Evolutionary conservation across 176 grass and related monocot genomes (phyloP).

Genomic region (Eragrostis nindensis): DNA sequence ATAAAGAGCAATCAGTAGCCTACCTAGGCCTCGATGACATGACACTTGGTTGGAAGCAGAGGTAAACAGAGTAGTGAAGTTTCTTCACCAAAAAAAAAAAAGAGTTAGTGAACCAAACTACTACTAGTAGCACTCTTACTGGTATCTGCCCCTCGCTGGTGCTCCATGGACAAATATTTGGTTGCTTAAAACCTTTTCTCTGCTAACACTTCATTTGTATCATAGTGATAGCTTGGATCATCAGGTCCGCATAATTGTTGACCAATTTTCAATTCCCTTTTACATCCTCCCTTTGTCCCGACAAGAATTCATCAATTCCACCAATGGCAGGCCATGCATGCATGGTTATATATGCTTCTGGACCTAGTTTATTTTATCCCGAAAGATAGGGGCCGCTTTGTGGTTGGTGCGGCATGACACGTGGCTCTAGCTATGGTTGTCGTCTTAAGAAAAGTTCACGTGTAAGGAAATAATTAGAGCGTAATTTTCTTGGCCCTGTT

Average conservation of each 20-base stretch:
- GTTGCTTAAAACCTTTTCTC: neutral
- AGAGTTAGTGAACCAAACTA: neutral
- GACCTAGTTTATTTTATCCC: slow-evolving; percentile 39
- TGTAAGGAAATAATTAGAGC: slow-evolving; percentile 28
- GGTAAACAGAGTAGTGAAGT: too few species aligned
- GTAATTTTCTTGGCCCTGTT: slow-evolving; percentile 1
- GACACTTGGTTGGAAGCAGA: slow-evolving; percentile 41
- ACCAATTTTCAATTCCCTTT: slow-evolving; percentile 21
- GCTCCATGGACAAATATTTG: slow-evolving; percentile 9
- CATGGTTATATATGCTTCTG: neutral
- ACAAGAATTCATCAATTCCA: slow-evolving; percentile 21
- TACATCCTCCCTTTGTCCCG: slow-evolving; percentile 9
- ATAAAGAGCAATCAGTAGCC: slow-evolving; percentile 39
- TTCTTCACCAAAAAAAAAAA: too few species aligned
- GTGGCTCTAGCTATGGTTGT: slow-evolving; percentile 31
- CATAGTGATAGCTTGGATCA: slow-evolving; percentile 22
- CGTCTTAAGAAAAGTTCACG: slow-evolving; percentile 20
- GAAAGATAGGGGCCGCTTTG: neutral
- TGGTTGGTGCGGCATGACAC: slow-evolving; percentile 13
- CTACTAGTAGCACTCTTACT: too few species aligned
- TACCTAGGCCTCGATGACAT: slow-evolving; percentile 28
- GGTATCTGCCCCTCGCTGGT: neutral
- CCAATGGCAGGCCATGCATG: slow-evolving; percentile 37
- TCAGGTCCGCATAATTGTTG: slow-evolving; percentile 2
- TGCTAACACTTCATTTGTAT: neutral